Conservation (phyloP, 2,329 filamentous ascomycete species). For the Fusarium sp. region DNA sequence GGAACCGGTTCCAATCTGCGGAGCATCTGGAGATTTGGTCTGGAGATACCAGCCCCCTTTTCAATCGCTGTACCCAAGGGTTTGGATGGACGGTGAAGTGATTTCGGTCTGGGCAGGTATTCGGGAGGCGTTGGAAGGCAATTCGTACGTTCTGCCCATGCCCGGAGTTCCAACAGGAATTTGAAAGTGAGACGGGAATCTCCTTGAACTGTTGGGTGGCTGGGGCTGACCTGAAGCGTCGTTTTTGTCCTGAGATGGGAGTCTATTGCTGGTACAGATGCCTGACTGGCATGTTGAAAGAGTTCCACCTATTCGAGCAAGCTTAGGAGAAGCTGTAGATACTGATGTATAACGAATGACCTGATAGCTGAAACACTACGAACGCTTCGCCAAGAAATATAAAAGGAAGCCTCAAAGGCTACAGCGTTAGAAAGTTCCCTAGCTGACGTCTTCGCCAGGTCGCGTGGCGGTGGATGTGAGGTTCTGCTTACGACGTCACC, state of each 20-base stretch:
- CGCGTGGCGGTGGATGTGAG: slow-evolving; percentile 40
- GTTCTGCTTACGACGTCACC: slow-evolving; percentile 47
- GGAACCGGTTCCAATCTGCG: slow-evolving; percentile 41
- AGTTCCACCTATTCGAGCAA: not conserved
- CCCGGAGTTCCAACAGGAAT: slow-evolving; percentile 3
- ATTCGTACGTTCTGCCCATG: not conserved
- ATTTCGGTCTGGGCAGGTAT: not conserved
- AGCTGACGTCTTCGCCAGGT: slow-evolving; percentile 43
- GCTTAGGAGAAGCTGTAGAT: not conserved
- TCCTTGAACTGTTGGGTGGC: slow-evolving; percentile 21
- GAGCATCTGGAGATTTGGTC: slow-evolving; percentile 44
- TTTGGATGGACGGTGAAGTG: not conserved
- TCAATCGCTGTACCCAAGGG: slow-evolving; percentile 5
- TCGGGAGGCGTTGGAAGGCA: not conserved
- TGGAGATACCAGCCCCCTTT: slow-evolving; percentile 45
- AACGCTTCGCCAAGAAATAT: slow-evolving; percentile 32
- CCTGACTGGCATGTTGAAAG: slow-evolving; percentile 24
- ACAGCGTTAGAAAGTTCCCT: slow-evolving; percentile 43
- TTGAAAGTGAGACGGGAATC: slow-evolving; percentile 10
- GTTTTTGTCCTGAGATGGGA: slow-evolving; percentile 8
- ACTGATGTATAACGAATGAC: not conserved
- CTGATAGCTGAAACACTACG: slow-evolving; percentile 1
- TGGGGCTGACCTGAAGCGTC: slow-evolving; percentile 26
- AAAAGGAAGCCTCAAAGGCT: slow-evolving; percentile 47
- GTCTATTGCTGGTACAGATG: slow-evolving; percentile 11